Percentiles rank a stretch among this genome's conserved stretches.
These are phyloP conservation scores for Paraglomus occultum DNA, from an alignment of 192 early-diverging fungal species.

Conservation along the genomic window DNA sequence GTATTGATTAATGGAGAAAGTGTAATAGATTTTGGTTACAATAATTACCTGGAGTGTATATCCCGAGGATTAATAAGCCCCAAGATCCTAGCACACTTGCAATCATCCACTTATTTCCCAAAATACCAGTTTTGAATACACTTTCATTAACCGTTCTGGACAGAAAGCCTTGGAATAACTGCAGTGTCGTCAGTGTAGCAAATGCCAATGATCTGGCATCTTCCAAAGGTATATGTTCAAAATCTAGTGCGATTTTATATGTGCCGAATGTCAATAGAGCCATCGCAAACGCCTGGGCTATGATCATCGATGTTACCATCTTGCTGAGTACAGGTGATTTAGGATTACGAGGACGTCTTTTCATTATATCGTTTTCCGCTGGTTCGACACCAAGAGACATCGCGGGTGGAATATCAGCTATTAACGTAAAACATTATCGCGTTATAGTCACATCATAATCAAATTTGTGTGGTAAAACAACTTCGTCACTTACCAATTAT, in stretches of 20 bases:
- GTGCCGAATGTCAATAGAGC: conserved; percentile 60
- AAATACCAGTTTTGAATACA: conserved; percentile 72
- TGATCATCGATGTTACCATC: conserved; percentile 59
- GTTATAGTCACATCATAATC: too few species aligned
- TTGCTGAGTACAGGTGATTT: conserved; percentile 70
- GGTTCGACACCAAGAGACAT: conserved; percentile 92
- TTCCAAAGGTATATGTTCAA: conserved; percentile 16
- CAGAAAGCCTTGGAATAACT: conserved; percentile 85
- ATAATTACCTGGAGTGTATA: conserved; percentile 71
- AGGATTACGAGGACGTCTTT: conserved; percentile 74
- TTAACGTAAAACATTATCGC: conserved; percentile 7
- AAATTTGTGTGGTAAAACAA: background rate
- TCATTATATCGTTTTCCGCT: conserved; percentile 83
- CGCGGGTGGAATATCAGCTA: conserved; percentile 93
- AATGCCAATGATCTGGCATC: conserved; percentile 68
- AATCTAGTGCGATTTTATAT: conserved; percentile 51
- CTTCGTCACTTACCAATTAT: conserved; percentile 65
- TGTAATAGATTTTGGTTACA: conserved; percentile 21
- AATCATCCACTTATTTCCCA: conserved; percentile 80
- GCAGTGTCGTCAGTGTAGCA: conserved; percentile 77
- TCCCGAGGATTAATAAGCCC: conserved; percentile 68
- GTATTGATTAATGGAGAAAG: background rate
- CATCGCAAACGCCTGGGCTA: conserved; percentile 74
- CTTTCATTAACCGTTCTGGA: conserved; percentile 71
- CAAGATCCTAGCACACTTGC: conserved; percentile 70